phyloP scores from a whole-genome alignment of 768 basidiomycete species.

The Sutorius australiensis region DNA sequence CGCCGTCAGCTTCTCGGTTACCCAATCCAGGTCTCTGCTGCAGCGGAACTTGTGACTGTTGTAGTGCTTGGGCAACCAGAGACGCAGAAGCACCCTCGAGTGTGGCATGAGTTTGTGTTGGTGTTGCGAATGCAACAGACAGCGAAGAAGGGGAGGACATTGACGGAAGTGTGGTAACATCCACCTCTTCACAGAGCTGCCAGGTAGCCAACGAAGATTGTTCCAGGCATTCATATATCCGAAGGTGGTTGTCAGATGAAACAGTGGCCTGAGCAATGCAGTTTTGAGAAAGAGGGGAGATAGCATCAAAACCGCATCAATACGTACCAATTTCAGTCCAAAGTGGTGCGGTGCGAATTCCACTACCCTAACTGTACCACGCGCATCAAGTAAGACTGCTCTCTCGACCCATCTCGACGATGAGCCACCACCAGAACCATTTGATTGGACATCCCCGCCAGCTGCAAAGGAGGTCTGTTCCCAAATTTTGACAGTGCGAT shows the following conservation, averaged over 20 bases:
- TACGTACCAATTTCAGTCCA: constrained; percentile 79
- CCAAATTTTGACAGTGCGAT: constrained; percentile 92
- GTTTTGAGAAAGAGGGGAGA: neutral
- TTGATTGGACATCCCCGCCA: constrained; percentile 25
- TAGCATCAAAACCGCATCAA: neutral
- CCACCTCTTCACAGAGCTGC: constrained; percentile 75
- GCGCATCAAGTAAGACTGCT: constrained; percentile 74
- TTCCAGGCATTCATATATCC: constrained; percentile 89
- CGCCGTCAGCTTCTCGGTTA: constrained; percentile 81
- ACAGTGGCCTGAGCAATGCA: constrained; percentile 64
- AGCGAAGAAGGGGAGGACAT: constrained; percentile 41
- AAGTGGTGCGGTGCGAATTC: constrained; percentile 87
- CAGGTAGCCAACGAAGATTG: constrained; percentile 67
- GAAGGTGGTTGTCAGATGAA: constrained; percentile 80
- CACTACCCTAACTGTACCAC: constrained; percentile 79
- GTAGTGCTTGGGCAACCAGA: constrained; percentile 61
- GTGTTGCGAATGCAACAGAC: constrained; percentile 63
- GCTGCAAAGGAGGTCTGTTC: constrained; percentile 51
- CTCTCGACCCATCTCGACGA: constrained; percentile 67
- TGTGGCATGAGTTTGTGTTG: constrained; percentile 58
- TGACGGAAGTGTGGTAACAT: constrained; percentile 55
- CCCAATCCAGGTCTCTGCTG: constrained; percentile 44
- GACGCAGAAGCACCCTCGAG: constrained; percentile 55
- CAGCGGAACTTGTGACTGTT: constrained; percentile 42
- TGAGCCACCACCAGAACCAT: constrained; percentile 23